Conservation (phyloP, 2,329 filamentous ascomycete species). For the Alternaria sp. region DNA sequence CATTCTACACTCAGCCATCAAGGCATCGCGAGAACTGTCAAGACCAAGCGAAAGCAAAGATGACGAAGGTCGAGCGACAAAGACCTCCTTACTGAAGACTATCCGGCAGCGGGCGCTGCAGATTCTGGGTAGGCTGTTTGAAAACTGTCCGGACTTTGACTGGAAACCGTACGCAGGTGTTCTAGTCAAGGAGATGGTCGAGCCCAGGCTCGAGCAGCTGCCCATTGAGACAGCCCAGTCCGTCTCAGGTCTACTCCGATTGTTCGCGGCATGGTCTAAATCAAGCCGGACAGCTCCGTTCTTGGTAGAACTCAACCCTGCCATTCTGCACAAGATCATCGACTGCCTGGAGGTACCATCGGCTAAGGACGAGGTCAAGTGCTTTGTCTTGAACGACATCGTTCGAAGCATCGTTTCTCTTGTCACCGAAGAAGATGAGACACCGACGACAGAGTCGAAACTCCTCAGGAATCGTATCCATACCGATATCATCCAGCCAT, state of each 20-base stretch:
- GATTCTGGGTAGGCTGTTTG: constrained; percentile 80
- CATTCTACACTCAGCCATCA: constrained; percentile 80
- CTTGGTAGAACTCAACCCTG: constrained; percentile 66
- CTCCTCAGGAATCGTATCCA: constrained; percentile 57
- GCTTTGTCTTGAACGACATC: constrained; percentile 77
- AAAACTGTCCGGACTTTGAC: constrained; percentile 71
- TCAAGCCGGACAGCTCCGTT: constrained; percentile 71
- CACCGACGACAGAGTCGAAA: constrained; percentile 55
- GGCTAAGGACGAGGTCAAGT: constrained; percentile 84
- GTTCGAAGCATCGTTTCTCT: constrained; percentile 59
- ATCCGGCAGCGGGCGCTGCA: constrained; percentile 78
- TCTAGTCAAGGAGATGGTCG: constrained; percentile 77
- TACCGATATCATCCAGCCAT: constrained; percentile 63
- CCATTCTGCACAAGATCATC: constrained; percentile 72
- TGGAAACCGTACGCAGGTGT: constrained; percentile 74
- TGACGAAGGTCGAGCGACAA: constrained; percentile 36
- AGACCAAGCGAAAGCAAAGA: constrained; percentile 38
- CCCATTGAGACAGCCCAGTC: constrained; percentile 87
- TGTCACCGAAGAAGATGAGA: constrained; percentile 15
- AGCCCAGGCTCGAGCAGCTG: constrained; percentile 77
- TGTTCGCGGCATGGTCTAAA: constrained; percentile 82
- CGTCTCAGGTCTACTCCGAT: constrained; percentile 78
- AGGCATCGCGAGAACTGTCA: constrained; percentile 59
- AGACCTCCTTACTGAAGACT: constrained; percentile 66
- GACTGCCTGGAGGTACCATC: constrained; percentile 75